Conservation (phyloP, 441 rosid genomes). For the Codiaeum variegatum region DNA sequence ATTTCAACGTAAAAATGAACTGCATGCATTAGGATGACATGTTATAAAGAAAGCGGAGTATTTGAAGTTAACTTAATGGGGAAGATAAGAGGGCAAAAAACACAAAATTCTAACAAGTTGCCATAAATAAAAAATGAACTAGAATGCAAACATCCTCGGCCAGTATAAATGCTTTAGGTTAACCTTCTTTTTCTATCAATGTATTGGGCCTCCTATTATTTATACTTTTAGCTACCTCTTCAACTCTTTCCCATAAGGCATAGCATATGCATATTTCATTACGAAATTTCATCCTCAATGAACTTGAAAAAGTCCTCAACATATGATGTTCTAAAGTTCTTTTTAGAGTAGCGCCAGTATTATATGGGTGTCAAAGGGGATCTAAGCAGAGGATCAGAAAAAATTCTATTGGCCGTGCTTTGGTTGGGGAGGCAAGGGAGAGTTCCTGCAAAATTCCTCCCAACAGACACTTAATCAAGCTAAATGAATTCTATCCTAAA, state of each 20-base stretch:
- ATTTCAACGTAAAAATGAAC: not conserved
- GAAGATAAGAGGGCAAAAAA: not conserved
- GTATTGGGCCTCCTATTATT: not conserved
- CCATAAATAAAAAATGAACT: slow-evolving; percentile 8
- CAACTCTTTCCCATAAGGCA: not conserved
- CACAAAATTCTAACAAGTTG: not conserved
- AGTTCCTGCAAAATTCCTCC: slow-evolving; percentile 7
- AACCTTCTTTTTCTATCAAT: not conserved
- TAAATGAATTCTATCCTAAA: not conserved
- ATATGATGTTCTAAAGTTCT: not conserved
- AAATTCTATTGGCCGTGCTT: not conserved
- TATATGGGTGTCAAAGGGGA: not conserved
- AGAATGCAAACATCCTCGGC: not conserved
- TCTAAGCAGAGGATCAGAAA: not conserved
- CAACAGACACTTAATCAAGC: not conserved
- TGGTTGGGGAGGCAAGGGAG: not conserved
- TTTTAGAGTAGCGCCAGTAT: not conserved
- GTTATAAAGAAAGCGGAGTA: slow-evolving; percentile 2
- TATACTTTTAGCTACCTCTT: not conserved
- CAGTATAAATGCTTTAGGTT: slow-evolving; percentile 7
- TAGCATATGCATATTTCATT: not conserved
- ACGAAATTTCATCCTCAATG: not conserved
- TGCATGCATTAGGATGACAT: not conserved
- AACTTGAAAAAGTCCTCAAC: not conserved
- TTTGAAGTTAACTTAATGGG: not conserved